These are phyloP conservation scores for Tolypocladium tundrense DNA, from an alignment of 2,329 filamentous ascomycete genomes.

Conservation along the genomic window DNA sequence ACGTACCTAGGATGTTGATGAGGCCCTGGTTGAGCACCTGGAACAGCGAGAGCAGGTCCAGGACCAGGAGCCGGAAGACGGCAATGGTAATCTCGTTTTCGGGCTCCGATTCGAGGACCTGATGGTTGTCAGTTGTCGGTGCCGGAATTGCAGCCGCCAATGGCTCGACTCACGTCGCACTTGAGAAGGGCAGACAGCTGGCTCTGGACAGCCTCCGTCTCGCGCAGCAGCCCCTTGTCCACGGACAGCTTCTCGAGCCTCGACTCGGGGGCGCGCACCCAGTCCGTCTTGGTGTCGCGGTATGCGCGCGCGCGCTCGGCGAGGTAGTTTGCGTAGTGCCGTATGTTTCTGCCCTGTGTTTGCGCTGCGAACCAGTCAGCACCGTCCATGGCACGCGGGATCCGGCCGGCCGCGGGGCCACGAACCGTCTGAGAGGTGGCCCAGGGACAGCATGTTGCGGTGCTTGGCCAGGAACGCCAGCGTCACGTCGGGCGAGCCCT, in stretches of 20 bases:
- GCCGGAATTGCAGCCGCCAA: background rate
- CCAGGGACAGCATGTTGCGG: slow-evolving; percentile 75
- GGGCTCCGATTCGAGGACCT: slow-evolving; percentile 78
- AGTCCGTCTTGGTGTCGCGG: slow-evolving; percentile 77
- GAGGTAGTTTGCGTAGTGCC: slow-evolving; percentile 82
- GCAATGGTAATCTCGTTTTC: slow-evolving; percentile 96
- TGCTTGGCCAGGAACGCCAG: slow-evolving; percentile 75
- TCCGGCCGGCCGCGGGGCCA: slow-evolving; percentile 6
- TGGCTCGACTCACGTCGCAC: slow-evolving; percentile 61
- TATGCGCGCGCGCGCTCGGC: slow-evolving; percentile 73
- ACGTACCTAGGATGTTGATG: slow-evolving; percentile 86
- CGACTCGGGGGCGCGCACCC: slow-evolving; percentile 73
- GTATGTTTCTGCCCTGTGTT: slow-evolving; percentile 89
- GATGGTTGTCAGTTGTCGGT: slow-evolving; percentile 1
- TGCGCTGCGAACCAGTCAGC: slow-evolving; percentile 33
- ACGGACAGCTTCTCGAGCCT: slow-evolving; percentile 77
- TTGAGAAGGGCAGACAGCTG: slow-evolving; percentile 79
- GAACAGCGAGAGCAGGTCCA: slow-evolving; percentile 83
- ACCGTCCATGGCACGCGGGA: background rate
- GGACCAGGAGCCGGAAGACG: slow-evolving; percentile 81
- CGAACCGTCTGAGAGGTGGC: slow-evolving; percentile 85
- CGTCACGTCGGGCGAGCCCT: slow-evolving; percentile 83
- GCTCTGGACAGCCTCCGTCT: slow-evolving; percentile 82
- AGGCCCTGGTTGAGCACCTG: slow-evolving; percentile 94
- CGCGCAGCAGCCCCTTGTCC: slow-evolving; percentile 83